phyloP scores from a whole-genome alignment of 1,284 basidiomycete genomes.

The Singerocomus rubriflavus region DNA sequence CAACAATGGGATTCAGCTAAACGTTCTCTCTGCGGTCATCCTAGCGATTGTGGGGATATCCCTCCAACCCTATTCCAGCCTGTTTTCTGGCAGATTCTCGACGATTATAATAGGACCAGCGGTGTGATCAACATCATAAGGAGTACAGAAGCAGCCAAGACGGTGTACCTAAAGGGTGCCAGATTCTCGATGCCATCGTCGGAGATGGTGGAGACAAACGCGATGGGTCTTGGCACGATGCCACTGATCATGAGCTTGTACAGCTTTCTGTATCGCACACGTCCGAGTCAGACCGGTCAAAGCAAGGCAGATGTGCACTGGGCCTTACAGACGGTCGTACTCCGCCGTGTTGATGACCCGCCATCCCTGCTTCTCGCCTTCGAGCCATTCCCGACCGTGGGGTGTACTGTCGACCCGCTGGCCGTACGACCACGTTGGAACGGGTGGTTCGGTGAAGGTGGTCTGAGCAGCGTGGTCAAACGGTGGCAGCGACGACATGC shows the following conservation, averaged over 20 bases:
- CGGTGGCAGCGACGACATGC: constrained; percentile 24
- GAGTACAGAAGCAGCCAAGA: neutral
- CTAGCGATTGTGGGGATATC: too few species aligned
- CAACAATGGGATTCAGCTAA: too few species aligned
- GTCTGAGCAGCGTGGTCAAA: constrained; percentile 15
- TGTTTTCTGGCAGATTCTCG: too few species aligned
- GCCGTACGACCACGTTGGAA: constrained; percentile 58
- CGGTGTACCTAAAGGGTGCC: constrained; percentile 50
- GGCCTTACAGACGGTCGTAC: constrained; percentile 43
- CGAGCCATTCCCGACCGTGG: constrained; percentile 47
- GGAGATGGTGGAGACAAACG: constrained; percentile 61
- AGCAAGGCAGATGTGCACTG: neutral
- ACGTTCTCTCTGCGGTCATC: too few species aligned
- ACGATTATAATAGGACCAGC: neutral
- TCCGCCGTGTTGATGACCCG: constrained; percentile 50
- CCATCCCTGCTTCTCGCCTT: constrained; percentile 54
- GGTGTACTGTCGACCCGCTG: constrained; percentile 48
- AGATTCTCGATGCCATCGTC: constrained; percentile 56
- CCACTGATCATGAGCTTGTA: constrained; percentile 57
- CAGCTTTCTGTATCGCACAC: constrained; percentile 20
- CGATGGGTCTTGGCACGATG: constrained; percentile 64
- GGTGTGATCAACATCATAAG: neutral
- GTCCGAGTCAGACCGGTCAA: neutral
- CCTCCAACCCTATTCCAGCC: too few species aligned
- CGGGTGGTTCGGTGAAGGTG: constrained; percentile 46